Base-by-base conservation (phyloP, 148 eudicot genomes). In the Vaccinium vitisidaea region DNA sequence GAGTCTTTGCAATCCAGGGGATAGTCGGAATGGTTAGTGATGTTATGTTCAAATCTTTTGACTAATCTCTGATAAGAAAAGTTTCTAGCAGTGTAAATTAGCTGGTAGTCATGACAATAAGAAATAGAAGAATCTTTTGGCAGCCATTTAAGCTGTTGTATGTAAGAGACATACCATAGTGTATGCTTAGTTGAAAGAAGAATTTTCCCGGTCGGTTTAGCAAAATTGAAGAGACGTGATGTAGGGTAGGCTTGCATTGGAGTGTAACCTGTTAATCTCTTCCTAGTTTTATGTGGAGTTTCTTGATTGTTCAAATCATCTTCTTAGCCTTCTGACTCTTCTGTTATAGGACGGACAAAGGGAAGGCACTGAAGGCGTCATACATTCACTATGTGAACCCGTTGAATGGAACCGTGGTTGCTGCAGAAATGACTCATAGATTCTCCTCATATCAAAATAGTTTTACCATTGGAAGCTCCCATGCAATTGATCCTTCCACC, bases 391-490 rank as follows among this genome's bases (percentile, higher is more conserved):
- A 86, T n/a, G 91, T 96, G 53, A 87, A 92, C 81, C 91, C 96
- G 2, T 83, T 86, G 53, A 87, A 84, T 18, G 91, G 90, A 76
- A 94, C 94, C 21, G 95, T 93, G 80, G 91, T 96, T 77, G 98
- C 95, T 80, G 97, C 95, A n/a, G 99, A 96, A 89, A 91, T 96
- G 97, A 92, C 84, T 6, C 98, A 94, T 81, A 91, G 92, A 85
- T 87, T 94, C 50, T 89, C 93, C 10, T 84, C 86, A 25, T 90
- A 87, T 15, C 86, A 91, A 74, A 96, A 96, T 89, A 91, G 92
- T 80, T 94, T 93, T 82, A 89, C 90, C 70, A 89, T 94, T 12
- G 98, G 98, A 79, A 94, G 98, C 84, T 86, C 91, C 14, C 97
- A 94, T 83, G 79, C 65, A 55, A 74, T 94, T 14, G 92, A 93